Evolutionary conservation across 306 rosid genomes (phyloP), one percentile per base, ranked within the genome.

Genomic region (Arachis hypogaea): DNA sequence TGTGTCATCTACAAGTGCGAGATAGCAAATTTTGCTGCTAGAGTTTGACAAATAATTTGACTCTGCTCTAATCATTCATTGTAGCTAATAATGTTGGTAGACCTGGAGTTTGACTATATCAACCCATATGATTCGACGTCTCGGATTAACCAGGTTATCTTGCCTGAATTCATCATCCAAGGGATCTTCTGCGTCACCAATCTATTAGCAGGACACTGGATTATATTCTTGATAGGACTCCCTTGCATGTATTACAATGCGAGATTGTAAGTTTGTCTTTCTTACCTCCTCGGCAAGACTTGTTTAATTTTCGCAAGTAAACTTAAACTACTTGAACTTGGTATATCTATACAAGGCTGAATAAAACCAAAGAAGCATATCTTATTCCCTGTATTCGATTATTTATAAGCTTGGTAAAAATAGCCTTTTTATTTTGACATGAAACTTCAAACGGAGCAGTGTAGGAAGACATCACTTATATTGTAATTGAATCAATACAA

Each of bases 21-120:
- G 44, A 40, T 60, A 61, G 38, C 8, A 47, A 63, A 56, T 30
- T 49, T 43, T 58, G 44, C 10, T 59, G 36, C 11, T 55, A 5
- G 51, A 18, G 50, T 62, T 50, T 28, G 55, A 6, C 1, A 29
- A 52, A 30, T 0, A 18, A 29, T 33, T 52, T 74, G 58, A 50
- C 58, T 70, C 67, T 42, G 44, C 36, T 1, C 29, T 44, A 59
- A 45, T 67, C 77, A 33, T 62, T 64, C 44, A 44, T 75, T 86
- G 90, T 91, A 93, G 98, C 89, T 93, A 79, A 82, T 93, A 78
- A 73, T 92, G 83, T 89, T 93, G 89, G 86, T 91, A 76, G 98
- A 93, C 76, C 77, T 93, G 11, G 98, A 93, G 79, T 93, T 82
- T 66, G 98, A 93, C 84, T 89, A 93, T 68, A 89, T 93, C 82